Evolutionary conservation across 257 asterid genomes (phyloP).

Genomic region (Penstemon newberryi): DNA sequence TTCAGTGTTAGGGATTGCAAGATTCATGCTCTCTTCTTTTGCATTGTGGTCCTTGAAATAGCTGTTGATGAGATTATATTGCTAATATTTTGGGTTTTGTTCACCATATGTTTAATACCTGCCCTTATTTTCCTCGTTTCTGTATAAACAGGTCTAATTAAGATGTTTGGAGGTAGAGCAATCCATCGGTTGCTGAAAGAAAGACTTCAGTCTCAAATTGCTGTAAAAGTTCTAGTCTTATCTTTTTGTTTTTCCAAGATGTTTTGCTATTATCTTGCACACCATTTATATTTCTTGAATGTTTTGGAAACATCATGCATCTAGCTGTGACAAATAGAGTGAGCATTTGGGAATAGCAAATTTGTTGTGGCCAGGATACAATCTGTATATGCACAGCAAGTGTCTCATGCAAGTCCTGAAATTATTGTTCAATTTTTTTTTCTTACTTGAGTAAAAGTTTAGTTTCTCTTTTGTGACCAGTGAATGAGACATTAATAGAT

Average conservation of each 20-base stretch:
- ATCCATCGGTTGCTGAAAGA: slow-evolving; percentile 47
- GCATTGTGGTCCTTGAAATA: not conserved
- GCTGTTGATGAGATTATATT: not conserved
- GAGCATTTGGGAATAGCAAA: not conserved
- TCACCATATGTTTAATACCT: slow-evolving; percentile 17
- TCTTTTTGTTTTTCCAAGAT: slow-evolving; percentile 4
- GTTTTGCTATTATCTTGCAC: slow-evolving; percentile 6
- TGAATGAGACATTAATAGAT: not conserved
- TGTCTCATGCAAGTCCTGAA: slow-evolving; percentile 7
- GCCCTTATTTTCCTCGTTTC: slow-evolving; percentile 4
- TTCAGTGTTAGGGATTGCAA: no score
- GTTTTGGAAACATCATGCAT: slow-evolving; percentile 7
- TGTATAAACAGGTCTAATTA: slow-evolving; percentile 36
- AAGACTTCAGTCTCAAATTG: slow-evolving; percentile 43
- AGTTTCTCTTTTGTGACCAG: slow-evolving; percentile 28
- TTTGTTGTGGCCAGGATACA: not conserved
- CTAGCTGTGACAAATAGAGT: not conserved
- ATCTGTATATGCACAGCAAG: not conserved
- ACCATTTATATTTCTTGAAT: not conserved
- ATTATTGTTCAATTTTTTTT: not conserved
- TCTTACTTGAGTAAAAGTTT: not conserved
- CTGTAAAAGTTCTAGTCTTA: slow-evolving; percentile 29
- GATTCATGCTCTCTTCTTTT: not conserved
- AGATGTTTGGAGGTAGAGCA: slow-evolving; percentile 58
- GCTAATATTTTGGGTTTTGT: not conserved